These are phyloP conservation scores for Cercospora canescens DNA, from an alignment of 2,329 filamentous ascomycete genomes.

Conservation along the genomic window DNA sequence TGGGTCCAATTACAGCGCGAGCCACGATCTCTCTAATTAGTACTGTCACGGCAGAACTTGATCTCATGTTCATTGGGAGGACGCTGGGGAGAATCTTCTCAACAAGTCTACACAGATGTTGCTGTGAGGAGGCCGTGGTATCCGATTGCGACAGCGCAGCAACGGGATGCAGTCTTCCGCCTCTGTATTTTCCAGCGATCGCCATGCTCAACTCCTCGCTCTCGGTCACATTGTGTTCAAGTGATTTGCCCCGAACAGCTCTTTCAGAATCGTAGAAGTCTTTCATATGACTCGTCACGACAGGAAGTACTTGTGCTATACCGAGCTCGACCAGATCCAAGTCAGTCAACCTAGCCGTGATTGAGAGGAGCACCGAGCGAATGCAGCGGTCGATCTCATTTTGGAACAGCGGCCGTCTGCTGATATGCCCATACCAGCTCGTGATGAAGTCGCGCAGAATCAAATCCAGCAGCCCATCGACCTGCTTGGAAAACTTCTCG, in stretches of 20 bases:
- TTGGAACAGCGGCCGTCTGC: constrained; percentile 73
- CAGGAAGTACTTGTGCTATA: constrained; percentile 79
- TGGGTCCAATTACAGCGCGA: constrained; percentile 83
- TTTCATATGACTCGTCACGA: constrained; percentile 83
- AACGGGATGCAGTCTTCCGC: constrained; percentile 85
- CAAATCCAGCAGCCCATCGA: constrained; percentile 76
- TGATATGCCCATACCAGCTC: constrained; percentile 88
- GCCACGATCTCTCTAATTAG: constrained; percentile 88
- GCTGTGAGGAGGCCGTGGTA: constrained; percentile 80
- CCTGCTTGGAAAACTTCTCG: constrained; percentile 72
- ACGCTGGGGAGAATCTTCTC: constrained; percentile 71
- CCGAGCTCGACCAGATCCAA: constrained; percentile 83
- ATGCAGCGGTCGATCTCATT: constrained; percentile 84
- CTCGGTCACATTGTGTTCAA: constrained; percentile 89
- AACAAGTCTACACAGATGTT: constrained; percentile 78
- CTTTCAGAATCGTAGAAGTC: constrained; percentile 91
- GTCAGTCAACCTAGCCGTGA: constrained; percentile 70
- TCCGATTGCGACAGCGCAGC: constrained; percentile 82
- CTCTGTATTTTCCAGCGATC: constrained; percentile 89
- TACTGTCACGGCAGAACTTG: constrained; percentile 76
- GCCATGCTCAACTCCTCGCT: constrained; percentile 94
- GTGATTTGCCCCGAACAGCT: constrained; percentile 78
- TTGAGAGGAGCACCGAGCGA: constrained; percentile 67
- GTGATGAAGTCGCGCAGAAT: constrained; percentile 81
- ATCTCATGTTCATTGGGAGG: constrained; percentile 71